Conservation (phyloP, 441 rosid genomes). For the Adansonia madagascariensis region DNA sequence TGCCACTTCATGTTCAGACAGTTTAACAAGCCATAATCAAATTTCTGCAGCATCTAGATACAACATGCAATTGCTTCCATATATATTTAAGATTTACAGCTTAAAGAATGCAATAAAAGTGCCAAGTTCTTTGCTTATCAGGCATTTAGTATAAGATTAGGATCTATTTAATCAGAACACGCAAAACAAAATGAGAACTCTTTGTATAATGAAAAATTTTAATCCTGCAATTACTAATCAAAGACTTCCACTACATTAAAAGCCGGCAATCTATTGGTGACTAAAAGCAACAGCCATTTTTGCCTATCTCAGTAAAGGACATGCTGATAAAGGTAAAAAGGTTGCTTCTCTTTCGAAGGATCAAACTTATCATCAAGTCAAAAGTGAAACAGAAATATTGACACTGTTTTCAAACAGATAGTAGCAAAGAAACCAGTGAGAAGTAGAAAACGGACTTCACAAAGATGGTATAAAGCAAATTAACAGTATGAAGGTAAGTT, state of each 20-base stretch:
- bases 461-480: not conserved
- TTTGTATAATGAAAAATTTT: not conserved
- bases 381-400: not conserved
- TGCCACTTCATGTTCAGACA: not conserved
- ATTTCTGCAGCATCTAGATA: not conserved
- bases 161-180: not conserved
- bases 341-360: not conserved
- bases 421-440: not conserved
- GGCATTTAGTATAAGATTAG: not conserved
- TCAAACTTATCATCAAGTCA: constrained; percentile 15
- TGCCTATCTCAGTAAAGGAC: not conserved
- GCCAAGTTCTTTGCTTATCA: not conserved
- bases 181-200: not conserved
- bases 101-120: constrained; percentile 8
- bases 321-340: not conserved
- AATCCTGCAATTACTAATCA: not conserved
- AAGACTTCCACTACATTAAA: not conserved
- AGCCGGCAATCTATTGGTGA: not conserved
- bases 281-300: not conserved
- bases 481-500: constrained; percentile 10
- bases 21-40: not conserved
- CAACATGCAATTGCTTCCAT: not conserved
- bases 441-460: not conserved
- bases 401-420: not conserved
- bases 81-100: not conserved